Conservation (phyloP, 2,329 filamentous ascomycete genomes). For the Fusarium nurragi region DNA sequence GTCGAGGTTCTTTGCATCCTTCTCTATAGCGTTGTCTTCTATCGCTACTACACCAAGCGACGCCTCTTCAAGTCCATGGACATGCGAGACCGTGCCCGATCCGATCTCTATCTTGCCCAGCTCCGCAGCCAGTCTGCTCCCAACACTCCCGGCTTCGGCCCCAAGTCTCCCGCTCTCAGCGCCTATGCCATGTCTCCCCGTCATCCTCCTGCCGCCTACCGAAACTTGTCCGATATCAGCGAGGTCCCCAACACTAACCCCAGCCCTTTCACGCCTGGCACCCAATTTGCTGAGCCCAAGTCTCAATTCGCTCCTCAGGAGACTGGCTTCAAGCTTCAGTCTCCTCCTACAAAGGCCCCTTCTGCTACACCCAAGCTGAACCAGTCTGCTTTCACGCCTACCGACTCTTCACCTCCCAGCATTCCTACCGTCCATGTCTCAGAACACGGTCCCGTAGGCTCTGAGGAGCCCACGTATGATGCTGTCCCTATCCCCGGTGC, state of each 20-base stretch:
- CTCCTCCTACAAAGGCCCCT: conserved; percentile 82
- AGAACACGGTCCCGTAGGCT: conserved; percentile 74
- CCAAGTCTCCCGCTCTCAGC: conserved; percentile 66
- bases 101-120: conserved; percentile 92
- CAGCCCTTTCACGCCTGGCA: conserved; percentile 62
- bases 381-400: conserved; percentile 70
- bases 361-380: conserved; percentile 76
- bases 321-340: conserved; percentile 84
- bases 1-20: conserved; percentile 90
- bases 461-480: conserved; percentile 85
- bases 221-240: conserved; percentile 58
- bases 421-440: conserved; percentile 58
- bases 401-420: conserved; percentile 50
- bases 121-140: conserved; percentile 87
- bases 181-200: conserved; percentile 66
- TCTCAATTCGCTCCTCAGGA: conserved; percentile 66
- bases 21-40: conserved; percentile 95
- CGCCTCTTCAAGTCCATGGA: conserved; percentile 97
- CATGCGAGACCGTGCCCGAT: conserved; percentile 89
- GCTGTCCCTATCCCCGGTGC: conserved; percentile 89
- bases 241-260: conserved; percentile 51
- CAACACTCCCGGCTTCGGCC: conserved; percentile 89
- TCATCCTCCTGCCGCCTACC: conserved; percentile 67
- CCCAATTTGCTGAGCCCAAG: conserved; percentile 67
- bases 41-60: conserved; percentile 96